Evolutionary conservation across 805 yeast species (phyloP).

Genomic region (Myxozyma udenii): DNA sequence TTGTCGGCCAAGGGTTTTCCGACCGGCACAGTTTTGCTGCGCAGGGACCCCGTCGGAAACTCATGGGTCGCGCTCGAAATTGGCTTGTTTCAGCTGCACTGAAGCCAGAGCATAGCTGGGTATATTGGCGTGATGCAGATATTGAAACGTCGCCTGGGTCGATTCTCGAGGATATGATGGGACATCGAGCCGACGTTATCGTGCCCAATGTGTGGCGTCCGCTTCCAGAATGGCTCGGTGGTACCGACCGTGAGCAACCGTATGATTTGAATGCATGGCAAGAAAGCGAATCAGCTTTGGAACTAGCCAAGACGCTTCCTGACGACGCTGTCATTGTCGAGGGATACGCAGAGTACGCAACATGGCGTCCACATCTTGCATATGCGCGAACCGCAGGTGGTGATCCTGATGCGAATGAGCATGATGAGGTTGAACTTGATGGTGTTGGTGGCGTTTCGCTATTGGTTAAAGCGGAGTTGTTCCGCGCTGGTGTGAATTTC

Average conservation of each 20-base stretch:
- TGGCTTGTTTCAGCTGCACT: constrained; percentile 87
- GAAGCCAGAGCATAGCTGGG: constrained; percentile 91
- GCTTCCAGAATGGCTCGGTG: constrained; percentile 82
- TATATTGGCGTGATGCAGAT: constrained; percentile 97
- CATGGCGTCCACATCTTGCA: constrained; percentile 28
- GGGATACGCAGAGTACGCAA: constrained; percentile 47
- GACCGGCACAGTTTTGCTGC: constrained; percentile 96
- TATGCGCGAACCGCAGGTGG: constrained; percentile 12
- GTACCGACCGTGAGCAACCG: constrained; percentile 72
- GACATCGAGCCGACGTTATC: constrained; percentile 82
- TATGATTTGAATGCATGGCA: constrained; percentile 97
- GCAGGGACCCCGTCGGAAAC: constrained; percentile 90
- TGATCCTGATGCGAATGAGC: constrained; percentile 57
- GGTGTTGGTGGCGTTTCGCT: constrained; percentile 98
- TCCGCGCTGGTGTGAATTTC: constrained; percentile 85
- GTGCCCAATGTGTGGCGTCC: constrained; percentile 94
- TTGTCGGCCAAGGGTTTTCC: constrained; percentile 85
- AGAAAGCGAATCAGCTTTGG: constrained; percentile 70
- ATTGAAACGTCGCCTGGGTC: constrained; percentile 88
- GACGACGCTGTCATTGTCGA: constrained; percentile 97
- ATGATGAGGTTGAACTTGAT: constrained; percentile 83
- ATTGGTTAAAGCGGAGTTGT: constrained; percentile 79
- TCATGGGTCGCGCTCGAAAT: constrained; percentile 94
- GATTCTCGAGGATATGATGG: constrained; percentile 87
- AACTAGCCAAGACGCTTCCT: constrained; percentile 52